Conservation (phyloP, 768 basidiomycete genomes). For the Russula sp. region DNA sequence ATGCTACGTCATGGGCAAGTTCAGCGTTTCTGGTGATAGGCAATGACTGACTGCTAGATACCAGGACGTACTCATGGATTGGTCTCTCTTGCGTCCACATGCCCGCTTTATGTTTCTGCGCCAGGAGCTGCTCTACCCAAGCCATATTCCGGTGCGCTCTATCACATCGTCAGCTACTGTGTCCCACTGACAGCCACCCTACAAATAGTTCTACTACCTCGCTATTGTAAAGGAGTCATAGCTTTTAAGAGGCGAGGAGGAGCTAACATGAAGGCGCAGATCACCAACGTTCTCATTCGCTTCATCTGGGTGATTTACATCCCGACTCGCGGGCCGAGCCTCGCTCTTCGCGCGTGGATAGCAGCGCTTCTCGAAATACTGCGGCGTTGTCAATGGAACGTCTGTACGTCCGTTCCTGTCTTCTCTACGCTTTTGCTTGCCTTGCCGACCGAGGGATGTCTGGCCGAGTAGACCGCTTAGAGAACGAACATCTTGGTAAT, state of each 20-base stretch:
- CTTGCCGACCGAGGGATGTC: background rate
- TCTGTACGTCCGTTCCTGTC: constrained; percentile 48
- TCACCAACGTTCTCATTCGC: constrained; percentile 66
- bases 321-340: constrained; percentile 42
- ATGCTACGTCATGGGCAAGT: constrained; percentile 74
- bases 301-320: constrained; percentile 84
- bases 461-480: constrained; percentile 53
- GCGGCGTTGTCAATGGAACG: constrained; percentile 87
- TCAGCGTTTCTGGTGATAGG: background rate
- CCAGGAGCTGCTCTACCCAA: constrained; percentile 65
- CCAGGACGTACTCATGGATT: constrained; percentile 86
- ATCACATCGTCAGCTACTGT: background rate
- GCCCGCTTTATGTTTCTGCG: constrained; percentile 59
- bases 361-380: constrained; percentile 68
- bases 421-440: constrained; percentile 6
- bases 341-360: constrained; percentile 58
- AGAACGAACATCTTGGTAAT: constrained; percentile 92
- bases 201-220: constrained; percentile 62
- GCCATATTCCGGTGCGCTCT: constrained; percentile 48
- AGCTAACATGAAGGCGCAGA: constrained; percentile 33
- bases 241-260: background rate
- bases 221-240: constrained; percentile 50
- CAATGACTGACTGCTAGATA: background rate
- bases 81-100: constrained; percentile 69
- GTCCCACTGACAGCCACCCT: background rate